Percentiles rank a stretch among this genome's conserved stretches.
Conservation (phyloP, 2,329 filamentous ascomycete species). For the Colletotrichum truncatum region DNA sequence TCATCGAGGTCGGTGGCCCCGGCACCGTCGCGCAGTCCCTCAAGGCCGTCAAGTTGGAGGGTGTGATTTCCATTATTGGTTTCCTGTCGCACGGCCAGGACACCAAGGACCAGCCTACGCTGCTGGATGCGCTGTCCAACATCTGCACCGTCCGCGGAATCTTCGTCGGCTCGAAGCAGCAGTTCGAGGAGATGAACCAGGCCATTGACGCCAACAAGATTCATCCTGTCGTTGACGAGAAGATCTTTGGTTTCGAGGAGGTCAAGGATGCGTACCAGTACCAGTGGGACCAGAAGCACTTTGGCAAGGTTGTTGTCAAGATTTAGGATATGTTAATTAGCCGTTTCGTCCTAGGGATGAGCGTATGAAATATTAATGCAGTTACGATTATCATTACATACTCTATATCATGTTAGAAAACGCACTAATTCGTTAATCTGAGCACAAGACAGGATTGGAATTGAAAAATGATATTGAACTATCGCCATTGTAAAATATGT, state of each 20-base stretch:
- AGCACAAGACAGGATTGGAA: no score
- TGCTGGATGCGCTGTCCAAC: conserved; percentile 26
- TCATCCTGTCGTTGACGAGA: conserved; percentile 20
- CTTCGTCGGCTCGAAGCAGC: conserved; percentile 26
- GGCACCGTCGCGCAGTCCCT: conserved; percentile 54
- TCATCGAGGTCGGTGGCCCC: conserved; percentile 58
- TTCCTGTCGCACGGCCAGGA: conserved; percentile 19
- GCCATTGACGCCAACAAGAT: conserved; percentile 27
- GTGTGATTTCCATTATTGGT: conserved; percentile 52
- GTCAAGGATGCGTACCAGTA: conserved; percentile 29
- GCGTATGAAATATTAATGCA: conserved; percentile 1
- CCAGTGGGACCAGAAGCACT: conserved; percentile 24
- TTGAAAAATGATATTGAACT: no score
- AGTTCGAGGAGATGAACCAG: conserved; percentile 28
- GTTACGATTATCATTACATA: not conserved
- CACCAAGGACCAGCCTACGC: conserved; percentile 8
- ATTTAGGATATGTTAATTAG: not conserved
- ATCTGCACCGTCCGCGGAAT: conserved; percentile 26
- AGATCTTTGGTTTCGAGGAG: conserved; percentile 25
- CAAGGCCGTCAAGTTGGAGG: conserved; percentile 54
- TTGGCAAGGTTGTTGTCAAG: conserved; percentile 28
- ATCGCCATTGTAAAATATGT: no score
- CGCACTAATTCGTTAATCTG: not conserved
- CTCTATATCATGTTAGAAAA: no score
- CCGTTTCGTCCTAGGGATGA: not conserved